phyloP scores from a whole-genome alignment of 352 stramenopile species.

The Elongisporangium prolatum region DNA sequence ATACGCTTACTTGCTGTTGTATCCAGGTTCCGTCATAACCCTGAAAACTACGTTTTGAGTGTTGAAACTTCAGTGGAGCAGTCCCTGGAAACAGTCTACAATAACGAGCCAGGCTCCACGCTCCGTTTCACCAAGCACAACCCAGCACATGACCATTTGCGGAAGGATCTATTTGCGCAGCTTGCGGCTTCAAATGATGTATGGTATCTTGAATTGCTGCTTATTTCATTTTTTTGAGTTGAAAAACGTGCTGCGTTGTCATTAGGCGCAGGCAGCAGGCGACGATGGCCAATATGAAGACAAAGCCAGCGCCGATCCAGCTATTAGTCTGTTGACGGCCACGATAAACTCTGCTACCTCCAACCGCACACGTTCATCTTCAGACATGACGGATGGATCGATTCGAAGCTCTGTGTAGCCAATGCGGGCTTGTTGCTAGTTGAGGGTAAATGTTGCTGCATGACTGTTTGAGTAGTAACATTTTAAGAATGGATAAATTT shows the following conservation, averaged over 20 bases:
- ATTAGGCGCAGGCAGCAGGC: neutral
- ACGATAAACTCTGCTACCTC: neutral
- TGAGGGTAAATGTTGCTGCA: neutral
- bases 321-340: neutral
- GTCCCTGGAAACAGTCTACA: conserved; percentile 92
- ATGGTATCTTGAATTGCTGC: neutral
- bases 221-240: neutral
- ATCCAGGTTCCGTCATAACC: conserved; percentile 71
- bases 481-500: neutral
- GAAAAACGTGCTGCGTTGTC: too few species aligned
- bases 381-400: neutral
- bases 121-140: conserved; percentile 85
- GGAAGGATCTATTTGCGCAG: conserved; percentile 76
- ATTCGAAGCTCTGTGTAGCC: neutral
- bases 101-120: conserved; percentile 89
- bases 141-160: conserved; percentile 73
- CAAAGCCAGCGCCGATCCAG: neutral
- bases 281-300: neutral
- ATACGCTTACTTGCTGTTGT: conserved; percentile 3
- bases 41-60: conserved; percentile 84
- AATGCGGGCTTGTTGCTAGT: too few species aligned
- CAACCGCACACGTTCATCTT: neutral
- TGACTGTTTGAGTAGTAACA: neutral
- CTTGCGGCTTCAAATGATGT: conserved; percentile 19
- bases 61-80: conserved; percentile 91